These are phyloP conservation scores for Cicer pinnatifidum DNA, from an alignment of 306 rosid species.

Conservation along the genomic window DNA sequence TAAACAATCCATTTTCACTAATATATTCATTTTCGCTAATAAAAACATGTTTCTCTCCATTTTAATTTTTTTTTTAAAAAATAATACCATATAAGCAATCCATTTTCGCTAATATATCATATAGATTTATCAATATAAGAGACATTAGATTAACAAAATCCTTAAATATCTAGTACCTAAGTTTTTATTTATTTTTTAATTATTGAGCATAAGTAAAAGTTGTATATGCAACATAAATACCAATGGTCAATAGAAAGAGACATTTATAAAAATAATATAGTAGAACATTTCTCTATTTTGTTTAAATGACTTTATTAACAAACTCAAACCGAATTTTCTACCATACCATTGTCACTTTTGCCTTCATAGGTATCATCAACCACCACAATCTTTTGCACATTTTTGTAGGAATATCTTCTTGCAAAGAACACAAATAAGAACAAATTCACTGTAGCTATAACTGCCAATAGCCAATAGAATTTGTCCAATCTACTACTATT, in stretches of 20 bases:
- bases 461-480: slow-evolving; percentile 82
- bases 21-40: too few relatives aligned
- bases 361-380: slow-evolving; percentile 61
- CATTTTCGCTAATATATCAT: too few relatives aligned
- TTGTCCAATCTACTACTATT: slow-evolving; percentile 79
- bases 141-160: too few relatives aligned
- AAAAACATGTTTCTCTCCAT: too few relatives aligned
- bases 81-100: too few relatives aligned
- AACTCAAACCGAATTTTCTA: slow-evolving; percentile 54
- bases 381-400: slow-evolving; percentile 72
- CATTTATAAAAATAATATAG: not conserved
- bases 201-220: not conserved
- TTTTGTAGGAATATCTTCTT: slow-evolving; percentile 77
- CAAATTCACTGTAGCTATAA: slow-evolving; percentile 53
- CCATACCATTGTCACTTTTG: slow-evolving; percentile 44
- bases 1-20: too few relatives aligned
- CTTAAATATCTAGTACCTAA: too few relatives aligned
- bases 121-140: too few relatives aligned
- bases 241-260: not conserved
- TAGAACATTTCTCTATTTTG: not conserved
- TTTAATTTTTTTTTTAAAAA: too few relatives aligned
- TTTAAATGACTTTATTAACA: not conserved
- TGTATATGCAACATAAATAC: not conserved
- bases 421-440: slow-evolving; percentile 73
- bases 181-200: too few relatives aligned